Conservation (phyloP, 202 grass and related monocot genomes). For the Schoenoplectus triqueter region DNA sequence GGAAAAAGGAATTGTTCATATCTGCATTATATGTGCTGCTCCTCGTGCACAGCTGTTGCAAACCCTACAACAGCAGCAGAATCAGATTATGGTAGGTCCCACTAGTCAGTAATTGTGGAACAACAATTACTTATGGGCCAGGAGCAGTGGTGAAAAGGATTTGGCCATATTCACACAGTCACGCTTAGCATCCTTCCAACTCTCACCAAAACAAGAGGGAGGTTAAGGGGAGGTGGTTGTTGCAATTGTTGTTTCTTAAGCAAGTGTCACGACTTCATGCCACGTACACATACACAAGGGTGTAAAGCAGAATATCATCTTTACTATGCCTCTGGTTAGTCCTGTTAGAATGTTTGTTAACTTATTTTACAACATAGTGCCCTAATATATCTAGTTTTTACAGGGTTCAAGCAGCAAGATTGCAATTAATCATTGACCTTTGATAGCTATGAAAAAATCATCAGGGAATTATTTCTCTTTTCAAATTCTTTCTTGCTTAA, state of each 20-base stretch:
- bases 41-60: not conserved
- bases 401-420: not conserved
- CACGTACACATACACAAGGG: slow-evolving; percentile 5
- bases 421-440: not conserved
- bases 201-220: slow-evolving; percentile 34
- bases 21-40: slow-evolving; percentile 6
- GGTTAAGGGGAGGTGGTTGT: not conserved
- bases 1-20: slow-evolving; percentile 28
- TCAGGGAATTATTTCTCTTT: not conserved
- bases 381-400: not conserved
- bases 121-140: not conserved
- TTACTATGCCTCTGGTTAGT: not conserved
- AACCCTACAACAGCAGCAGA: not conserved
- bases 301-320: slow-evolving; percentile 2
- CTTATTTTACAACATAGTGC: not conserved
- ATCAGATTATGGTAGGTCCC: slow-evolving; percentile 17
- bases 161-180: slow-evolving; percentile 21
- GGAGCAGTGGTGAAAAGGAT: not conserved
- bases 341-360: not conserved
- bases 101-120: not conserved
- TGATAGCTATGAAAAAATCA: not conserved
- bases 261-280: slow-evolving; percentile 11
- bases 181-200: slow-evolving; percentile 16
- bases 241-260: slow-evolving; percentile 27
- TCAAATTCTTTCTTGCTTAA: slow-evolving; percentile 6